Evolutionary conservation across 805 yeast species (phyloP).

Genomic region (Ogataea ramenticola): DNA sequence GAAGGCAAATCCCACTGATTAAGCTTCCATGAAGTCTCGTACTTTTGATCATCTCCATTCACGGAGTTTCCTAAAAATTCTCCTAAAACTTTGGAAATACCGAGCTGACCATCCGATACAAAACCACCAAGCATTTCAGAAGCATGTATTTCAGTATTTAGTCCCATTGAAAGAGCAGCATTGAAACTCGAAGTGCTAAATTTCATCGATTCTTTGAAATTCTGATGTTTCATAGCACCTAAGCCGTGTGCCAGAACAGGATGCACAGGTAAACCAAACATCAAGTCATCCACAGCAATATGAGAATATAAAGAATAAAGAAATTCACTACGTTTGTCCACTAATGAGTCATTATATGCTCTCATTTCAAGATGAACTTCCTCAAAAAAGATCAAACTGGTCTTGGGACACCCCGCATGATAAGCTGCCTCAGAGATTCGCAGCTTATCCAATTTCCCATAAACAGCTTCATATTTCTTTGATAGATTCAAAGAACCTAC

Average conservation of each 20-base stretch:
- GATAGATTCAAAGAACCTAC: conserved; percentile 29
- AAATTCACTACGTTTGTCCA: conserved; percentile 13
- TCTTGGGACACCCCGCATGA: conserved; percentile 27
- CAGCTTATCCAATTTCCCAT: conserved; percentile 22
- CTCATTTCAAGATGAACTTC: conserved; percentile 24
- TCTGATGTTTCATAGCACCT: conserved; percentile 27
- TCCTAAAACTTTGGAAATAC: conserved; percentile 40
- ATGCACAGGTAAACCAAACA: conserved; percentile 56
- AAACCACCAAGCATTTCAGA: conserved; percentile 30
- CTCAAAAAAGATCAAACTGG: conserved; percentile 43
- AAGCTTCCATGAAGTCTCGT: conserved; percentile 71
- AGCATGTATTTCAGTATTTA: background rate
- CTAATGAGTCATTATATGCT: background rate
- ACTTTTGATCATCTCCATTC: conserved; percentile 22
- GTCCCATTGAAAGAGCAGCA: conserved; percentile 20
- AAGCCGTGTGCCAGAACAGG: conserved; percentile 49
- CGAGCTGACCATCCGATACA: conserved; percentile 44
- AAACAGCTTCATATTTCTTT: conserved; percentile 23
- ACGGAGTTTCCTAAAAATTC: conserved; percentile 8
- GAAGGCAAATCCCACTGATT: conserved; percentile 69
- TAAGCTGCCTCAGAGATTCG: conserved; percentile 26
- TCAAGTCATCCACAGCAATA: conserved; percentile 56
- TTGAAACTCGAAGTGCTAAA: conserved; percentile 55
- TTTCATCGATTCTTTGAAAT: conserved; percentile 35
- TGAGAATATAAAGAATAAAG: conserved; percentile 36